Base-by-base conservation (phyloP, 257 asterid species). In the Nyctanthes arbortristis region DNA sequence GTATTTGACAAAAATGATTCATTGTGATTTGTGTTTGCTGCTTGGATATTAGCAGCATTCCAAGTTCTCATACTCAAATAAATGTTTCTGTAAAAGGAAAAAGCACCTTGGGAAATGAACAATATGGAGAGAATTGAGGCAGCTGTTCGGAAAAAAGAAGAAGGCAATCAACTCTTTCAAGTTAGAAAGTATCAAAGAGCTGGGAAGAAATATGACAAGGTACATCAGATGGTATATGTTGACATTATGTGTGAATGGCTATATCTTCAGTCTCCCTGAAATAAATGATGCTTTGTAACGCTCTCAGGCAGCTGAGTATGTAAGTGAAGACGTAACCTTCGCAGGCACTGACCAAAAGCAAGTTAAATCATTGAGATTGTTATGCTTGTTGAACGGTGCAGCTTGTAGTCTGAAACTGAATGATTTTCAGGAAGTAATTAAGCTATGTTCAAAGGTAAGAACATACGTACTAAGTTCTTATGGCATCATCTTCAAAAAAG, bases 341-440 rank as follows among this genome's bases (percentile, higher is more conserved):
- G 31, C 75, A 24, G 87, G 76, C 43, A 76, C 78, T 58, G 88
- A 84, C 45, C 80, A 81, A 69, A 86, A 73, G 75, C 62, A 59
- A 8, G 81, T 81, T 32, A 75, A 78, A 67, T 73, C 88, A 6
- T 65, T 89, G 76, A 80, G 84, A 79, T 71, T 84, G 40, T 76
- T 83, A 30, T 81, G 91, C 77, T 89, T 93, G 96, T 79, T 85
- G 74, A 89, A 89, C 59, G 65, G 84, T 68, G 91, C 93, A 65
- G 96, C 96, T 75, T 85, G 84, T 67, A 74, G 75, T 76, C 87
- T 86, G 68, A 86, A 86, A 77, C 77, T 69, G 61, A 78, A 79
- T 66, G 78, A 86, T 65, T 84, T 79, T 71, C 76, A 68, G 64
- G 84, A 75, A 73, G 87, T 77, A 9, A 73, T 80, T 49, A 81